Evolutionary conservation across 1,284 basidiomycete genomes (phyloP).

Genomic region (Ceratobasidium sp.): DNA sequence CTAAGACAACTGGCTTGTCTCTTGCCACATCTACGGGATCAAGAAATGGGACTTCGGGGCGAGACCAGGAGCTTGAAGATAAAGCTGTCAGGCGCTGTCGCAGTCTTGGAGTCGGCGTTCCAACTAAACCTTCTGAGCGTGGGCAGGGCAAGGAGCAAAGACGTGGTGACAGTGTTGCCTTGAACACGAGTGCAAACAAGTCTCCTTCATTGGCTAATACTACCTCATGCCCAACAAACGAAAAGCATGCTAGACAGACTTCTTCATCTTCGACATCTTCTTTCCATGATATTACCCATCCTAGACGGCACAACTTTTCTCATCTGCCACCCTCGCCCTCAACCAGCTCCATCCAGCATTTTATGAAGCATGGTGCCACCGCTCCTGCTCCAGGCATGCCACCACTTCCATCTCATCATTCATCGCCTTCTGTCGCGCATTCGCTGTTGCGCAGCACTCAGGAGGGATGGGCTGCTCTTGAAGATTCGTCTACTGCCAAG

Average conservation of each 20-base stretch:
- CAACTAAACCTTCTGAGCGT: constrained; percentile 61
- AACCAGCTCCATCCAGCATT: constrained; percentile 84
- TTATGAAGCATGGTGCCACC: constrained; percentile 67
- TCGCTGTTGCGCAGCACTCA: constrained; percentile 82
- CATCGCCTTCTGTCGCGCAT: constrained; percentile 69
- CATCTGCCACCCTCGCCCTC: constrained; percentile 90
- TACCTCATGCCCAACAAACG: constrained; percentile 50
- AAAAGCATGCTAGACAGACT: constrained; percentile 47
- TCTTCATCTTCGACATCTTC: constrained; percentile 68
- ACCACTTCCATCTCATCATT: constrained; percentile 62
- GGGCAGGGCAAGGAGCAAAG: constrained; percentile 68
- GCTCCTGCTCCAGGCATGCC: constrained; percentile 61
- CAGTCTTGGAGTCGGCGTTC: constrained; percentile 71
- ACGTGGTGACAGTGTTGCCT: constrained; percentile 71
- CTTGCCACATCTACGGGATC: constrained; percentile 1
- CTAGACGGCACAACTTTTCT: constrained; percentile 75
- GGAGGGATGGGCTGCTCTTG: constrained; percentile 84
- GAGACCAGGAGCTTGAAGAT: constrained; percentile 64
- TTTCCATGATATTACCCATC: constrained; percentile 65
- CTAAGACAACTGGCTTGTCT: constrained; percentile 61
- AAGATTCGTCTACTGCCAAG: constrained; percentile 90
- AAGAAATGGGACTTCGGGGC: constrained; percentile 26
- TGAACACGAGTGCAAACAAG: constrained; percentile 63
- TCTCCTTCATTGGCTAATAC: constrained; percentile 53
- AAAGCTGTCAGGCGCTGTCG: constrained; percentile 73